Evolutionary conservation across 768 basidiomycete genomes (phyloP).

Genomic region (Trametes elegans): DNA sequence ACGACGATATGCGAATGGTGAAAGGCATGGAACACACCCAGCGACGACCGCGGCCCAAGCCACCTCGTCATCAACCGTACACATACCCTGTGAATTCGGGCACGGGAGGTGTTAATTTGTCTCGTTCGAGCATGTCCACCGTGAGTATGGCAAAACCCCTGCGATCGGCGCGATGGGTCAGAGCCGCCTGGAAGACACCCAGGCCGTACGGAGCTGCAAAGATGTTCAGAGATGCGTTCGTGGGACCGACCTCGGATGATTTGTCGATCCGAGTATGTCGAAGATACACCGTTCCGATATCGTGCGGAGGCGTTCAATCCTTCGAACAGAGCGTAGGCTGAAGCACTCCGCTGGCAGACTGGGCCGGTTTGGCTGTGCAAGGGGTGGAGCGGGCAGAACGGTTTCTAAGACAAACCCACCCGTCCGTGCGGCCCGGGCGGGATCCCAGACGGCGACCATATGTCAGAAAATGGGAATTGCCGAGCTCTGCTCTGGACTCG

Average conservation of each 20-base stretch:
- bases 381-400: constrained; percentile 1
- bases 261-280: not conserved
- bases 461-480: not conserved
- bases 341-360: not conserved
- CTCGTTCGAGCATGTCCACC: not conserved
- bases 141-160: not conserved
- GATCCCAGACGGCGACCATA: not conserved
- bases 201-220: not conserved
- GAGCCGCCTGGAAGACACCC: not conserved
- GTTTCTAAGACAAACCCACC: not conserved
- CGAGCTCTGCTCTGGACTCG: not conserved
- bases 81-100: not conserved
- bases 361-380: constrained; percentile 11
- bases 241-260: not conserved
- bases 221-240: not conserved
- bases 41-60: not conserved
- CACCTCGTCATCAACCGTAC: not conserved
- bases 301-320: not conserved
- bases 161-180: not conserved
- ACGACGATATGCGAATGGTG: not conserved
- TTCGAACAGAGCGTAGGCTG: not conserved
- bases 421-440: not conserved
- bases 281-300: not conserved
- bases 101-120: not conserved
- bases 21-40: constrained; percentile 1